Percentiles rank a stretch among this genome's conserved stretches.
Conservation (phyloP, 78 protist species). For the Chrysochromulina parva region DNA sequence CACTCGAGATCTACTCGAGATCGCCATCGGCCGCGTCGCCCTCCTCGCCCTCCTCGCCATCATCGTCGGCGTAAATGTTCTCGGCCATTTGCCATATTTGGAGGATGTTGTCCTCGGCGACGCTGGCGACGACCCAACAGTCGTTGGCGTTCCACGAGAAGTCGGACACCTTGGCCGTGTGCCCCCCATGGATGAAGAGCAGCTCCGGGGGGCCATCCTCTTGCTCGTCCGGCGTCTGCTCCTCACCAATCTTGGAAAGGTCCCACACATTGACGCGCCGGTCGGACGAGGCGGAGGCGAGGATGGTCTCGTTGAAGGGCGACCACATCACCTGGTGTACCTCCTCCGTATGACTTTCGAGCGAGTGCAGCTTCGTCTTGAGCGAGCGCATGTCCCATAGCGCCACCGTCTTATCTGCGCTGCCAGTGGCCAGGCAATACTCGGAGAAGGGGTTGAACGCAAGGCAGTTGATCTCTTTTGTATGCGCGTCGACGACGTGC, state of each 20-base stretch:
- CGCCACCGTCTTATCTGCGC: conserved; percentile 78
- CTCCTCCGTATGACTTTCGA: conserved; percentile 61
- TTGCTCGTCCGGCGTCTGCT: conserved; percentile 90
- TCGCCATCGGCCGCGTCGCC: background rate
- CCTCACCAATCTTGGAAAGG: conserved; percentile 82
- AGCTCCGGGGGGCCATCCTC: conserved; percentile 96
- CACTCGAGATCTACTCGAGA: background rate
- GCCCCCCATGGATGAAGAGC: conserved; percentile 96
- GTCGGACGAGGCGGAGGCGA: conserved; percentile 82
- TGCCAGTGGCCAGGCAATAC: conserved; percentile 82
- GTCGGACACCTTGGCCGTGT: conserved; percentile 71
- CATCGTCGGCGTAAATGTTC: conserved; percentile 33
- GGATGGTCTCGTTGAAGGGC: conserved; percentile 84
- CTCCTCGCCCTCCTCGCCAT: background rate
- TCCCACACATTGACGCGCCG: conserved; percentile 91
- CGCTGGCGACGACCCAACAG: conserved; percentile 85
- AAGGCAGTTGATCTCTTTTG: conserved; percentile 72
- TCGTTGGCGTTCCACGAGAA: conserved; percentile 79
- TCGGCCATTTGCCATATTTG: conserved; percentile 62
- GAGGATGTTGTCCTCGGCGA: conserved; percentile 92
- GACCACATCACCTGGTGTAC: conserved; percentile 64
- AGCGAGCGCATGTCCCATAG: conserved; percentile 93
- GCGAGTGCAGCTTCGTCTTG: conserved; percentile 64
- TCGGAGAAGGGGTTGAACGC: conserved; percentile 88
- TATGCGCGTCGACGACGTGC: conserved; percentile 20